Base-by-base conservation (phyloP, 2,329 filamentous ascomycete species). In the Lecanoromycetidae sp. region DNA sequence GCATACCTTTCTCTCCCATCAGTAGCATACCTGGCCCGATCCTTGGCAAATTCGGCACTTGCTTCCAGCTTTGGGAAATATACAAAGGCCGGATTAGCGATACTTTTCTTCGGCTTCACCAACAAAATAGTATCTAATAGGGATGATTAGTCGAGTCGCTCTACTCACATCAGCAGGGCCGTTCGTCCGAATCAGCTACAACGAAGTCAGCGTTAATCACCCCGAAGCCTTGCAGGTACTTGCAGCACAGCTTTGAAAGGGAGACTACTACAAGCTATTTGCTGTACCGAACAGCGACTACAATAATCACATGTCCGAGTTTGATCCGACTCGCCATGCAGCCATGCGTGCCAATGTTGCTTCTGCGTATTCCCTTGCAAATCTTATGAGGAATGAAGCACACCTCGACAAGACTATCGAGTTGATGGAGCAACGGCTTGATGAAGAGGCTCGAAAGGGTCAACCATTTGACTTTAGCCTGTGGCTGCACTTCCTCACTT, bases 131-230 rank as follows among this genome's bases (percentile, higher is more conserved):
- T 7, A 35, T 19, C 4, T 10, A 30, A 30, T 19, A 8, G 3
- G 5, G 15, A 3, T 15, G 1, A 4, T 35, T 17, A 3, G 20
- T 35, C 32, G 32, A 2, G 9, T n/a, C 13, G 12, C n/a, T 27
- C 26, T 32, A 29, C 30, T 27, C n/a, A 36, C 15, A 30, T 3
- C 6, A 9, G 34, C 35, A 63, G 61, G 63, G 2, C 54, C 60
- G 26, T 70, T 71, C 53, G 63, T 71, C 25, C 66, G 69, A 13
- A 68, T 71, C 26, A 58, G 60, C 5, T 58, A 62, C 22, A 63
- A 70, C 42, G 67, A 71, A 59, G 61, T 71, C 50, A 68, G 64
- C 48, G 60, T 71, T 32, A 60, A 60, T 42, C 63, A 71, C 51
- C 63, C 66, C 1, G 61, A 67, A 49, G 68, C 61, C 12, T 57